Evolutionary conservation across 2,329 filamentous ascomycete species (phyloP), one percentile per base, ranked within the genome.

Genomic region (Bimuria novae-zelandiae): DNA sequence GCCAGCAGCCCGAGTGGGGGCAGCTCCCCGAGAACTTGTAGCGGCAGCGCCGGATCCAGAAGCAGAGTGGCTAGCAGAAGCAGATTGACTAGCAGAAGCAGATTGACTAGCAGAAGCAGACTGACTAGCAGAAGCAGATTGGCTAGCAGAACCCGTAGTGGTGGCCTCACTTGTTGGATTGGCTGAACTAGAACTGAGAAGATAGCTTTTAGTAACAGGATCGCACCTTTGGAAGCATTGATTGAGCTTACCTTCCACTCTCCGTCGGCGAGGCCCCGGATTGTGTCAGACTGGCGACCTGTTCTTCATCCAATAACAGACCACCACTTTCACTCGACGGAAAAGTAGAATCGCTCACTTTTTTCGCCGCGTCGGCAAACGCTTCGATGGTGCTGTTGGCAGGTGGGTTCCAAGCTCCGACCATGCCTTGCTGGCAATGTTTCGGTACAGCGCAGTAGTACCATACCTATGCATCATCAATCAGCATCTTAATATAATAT

Each of bases 351-450:
- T n/a, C 17, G 2, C 39, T 27, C 14, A 39, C 43, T 17, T 27
- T 46, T 19, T 44, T 49, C 1, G 53, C 48, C 8, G 53, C 49
- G 3, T 32, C 36, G 16, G 41, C 39, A 32, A 43, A 59, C 5
- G 46, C 50, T 2, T 49, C 49, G 14, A 52, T 44, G 12, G 45
- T 55, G 27, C 54, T 49, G 8, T 50, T 14, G 7, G 19, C 40
- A 55, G 60, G 59, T 4, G 60, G 10, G 41, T 64, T 63, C 21
- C 58, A 57, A 0, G 55, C 62, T 8, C 62, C 63, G 21, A 64
- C 63, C 60, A 66, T 66, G 3, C 63, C 63, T 37, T 39, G 47
- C 52, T 62, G 58, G 51, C 66, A 69, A 55, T 68, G 64, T 33
- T 32, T 49, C 19, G 39, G 39, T 7, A 60, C 52, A 12, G 56